Conservation (phyloP, 768 basidiomycete genomes). For the Mycena indigotica region DNA sequence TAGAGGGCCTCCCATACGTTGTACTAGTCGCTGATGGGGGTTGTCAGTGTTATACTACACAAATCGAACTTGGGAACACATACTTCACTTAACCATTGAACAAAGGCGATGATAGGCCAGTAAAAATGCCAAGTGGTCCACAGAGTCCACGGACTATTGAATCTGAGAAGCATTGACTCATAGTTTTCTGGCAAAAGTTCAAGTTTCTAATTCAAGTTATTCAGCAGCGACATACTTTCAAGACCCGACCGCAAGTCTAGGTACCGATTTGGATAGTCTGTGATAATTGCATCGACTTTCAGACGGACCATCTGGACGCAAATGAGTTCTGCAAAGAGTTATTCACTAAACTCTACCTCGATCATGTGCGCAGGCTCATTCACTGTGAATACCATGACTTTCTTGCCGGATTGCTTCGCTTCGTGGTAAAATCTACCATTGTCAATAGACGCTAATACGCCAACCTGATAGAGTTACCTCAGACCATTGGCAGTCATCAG, state of each 20-base stretch:
- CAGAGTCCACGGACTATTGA: conserved; percentile 43
- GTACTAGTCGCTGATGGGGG: too few relatives aligned
- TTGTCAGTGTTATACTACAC: background rate
- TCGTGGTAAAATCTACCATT: conserved; percentile 56
- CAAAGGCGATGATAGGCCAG: conserved; percentile 31
- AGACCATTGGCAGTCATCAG: conserved; percentile 58
- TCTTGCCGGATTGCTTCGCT: conserved; percentile 58
- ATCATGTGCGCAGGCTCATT: conserved; percentile 65
- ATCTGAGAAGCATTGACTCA: conserved; percentile 40
- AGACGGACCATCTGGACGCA: conserved; percentile 48
- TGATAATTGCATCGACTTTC: conserved; percentile 54
- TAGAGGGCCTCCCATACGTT: background rate
- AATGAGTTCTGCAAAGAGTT: background rate
- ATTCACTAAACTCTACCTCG: conserved; percentile 49
- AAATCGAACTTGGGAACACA: background rate
- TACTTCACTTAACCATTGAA: conserved; percentile 21
- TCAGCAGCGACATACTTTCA: conserved; percentile 41
- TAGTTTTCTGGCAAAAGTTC: conserved; percentile 39
- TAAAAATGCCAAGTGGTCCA: conserved; percentile 49
- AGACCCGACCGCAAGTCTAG: conserved; percentile 42
- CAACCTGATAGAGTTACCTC: conserved; percentile 35
- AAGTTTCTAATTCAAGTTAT: too few relatives aligned
- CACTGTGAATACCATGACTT: conserved; percentile 75
- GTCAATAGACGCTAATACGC: background rate
- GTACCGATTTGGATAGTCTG: conserved; percentile 51